These are phyloP conservation scores for Daldinia concentrica DNA, from an alignment of 495 filamentous ascomycete genomes.

Conservation along the genomic window DNA sequence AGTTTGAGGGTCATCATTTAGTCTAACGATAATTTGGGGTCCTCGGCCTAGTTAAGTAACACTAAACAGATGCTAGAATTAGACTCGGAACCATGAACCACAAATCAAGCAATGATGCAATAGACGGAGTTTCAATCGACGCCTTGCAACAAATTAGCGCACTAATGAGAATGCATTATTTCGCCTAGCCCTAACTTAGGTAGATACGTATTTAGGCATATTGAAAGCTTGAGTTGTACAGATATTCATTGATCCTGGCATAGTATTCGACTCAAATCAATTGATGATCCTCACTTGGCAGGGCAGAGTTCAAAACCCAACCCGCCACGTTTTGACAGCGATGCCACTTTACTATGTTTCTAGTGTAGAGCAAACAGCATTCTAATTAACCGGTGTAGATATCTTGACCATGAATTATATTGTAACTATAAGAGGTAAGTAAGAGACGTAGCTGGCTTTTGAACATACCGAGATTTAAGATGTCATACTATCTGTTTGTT, in stretches of 20 bases:
- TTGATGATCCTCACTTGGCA: conserved; percentile 20
- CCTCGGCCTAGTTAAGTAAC: background rate
- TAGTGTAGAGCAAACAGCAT: background rate
- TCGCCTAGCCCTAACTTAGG: background rate
- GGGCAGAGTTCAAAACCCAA: conserved; percentile 31
- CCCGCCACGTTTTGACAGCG: conserved; percentile 15
- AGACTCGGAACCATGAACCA: background rate
- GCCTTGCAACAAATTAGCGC: background rate
- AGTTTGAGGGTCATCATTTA: conserved; percentile 9
- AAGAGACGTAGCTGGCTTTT: too few relatives aligned
- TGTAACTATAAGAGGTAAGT: too few relatives aligned
- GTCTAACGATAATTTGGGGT: conserved; percentile 3
- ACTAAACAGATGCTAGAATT: conserved; percentile 7
- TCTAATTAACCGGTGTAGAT: background rate
- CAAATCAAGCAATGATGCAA: conserved; percentile 17
- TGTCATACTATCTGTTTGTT: background rate
- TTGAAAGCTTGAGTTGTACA: conserved; percentile 1
- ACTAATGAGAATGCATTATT: background rate
- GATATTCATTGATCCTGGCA: background rate
- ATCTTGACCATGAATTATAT: background rate
- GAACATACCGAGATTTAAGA: background rate
- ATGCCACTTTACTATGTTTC: conserved; percentile 1
- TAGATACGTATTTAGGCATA: background rate
- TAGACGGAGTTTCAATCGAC: background rate
- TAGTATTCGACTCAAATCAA: conserved; percentile 13